Evolutionary conservation across 306 rosid species (phyloP).

Genomic region (Luffa acutangula): DNA sequence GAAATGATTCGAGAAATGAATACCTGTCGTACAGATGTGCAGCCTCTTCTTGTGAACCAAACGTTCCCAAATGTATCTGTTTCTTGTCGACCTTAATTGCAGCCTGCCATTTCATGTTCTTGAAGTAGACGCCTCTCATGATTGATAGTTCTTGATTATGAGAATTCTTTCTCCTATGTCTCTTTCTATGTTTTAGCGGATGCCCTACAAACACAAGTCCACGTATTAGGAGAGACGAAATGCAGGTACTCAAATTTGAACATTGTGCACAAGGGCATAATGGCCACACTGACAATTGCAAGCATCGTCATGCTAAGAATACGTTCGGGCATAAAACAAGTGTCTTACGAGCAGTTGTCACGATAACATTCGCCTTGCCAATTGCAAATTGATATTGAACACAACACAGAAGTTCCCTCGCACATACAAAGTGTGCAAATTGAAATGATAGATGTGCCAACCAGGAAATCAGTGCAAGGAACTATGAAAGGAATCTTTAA

Average conservation of each 20-base stretch:
- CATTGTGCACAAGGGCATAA: not conserved
- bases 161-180: slow-evolving; percentile 65
- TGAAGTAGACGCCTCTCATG: slow-evolving; percentile 92
- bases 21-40: slow-evolving; percentile 88
- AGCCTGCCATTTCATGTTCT: slow-evolving; percentile 97
- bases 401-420: not conserved
- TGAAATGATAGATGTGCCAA: not conserved
- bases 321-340: not conserved
- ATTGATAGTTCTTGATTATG: slow-evolving; percentile 65
- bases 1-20: not conserved
- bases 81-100: slow-evolving; percentile 96
- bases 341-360: not conserved
- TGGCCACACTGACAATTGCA: not conserved
- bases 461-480: not conserved
- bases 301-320: not conserved
- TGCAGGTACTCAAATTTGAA: not conserved
- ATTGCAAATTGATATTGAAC: not conserved
- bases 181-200: slow-evolving; percentile 78
- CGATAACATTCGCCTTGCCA: not conserved
- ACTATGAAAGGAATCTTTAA: not conserved
- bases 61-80: slow-evolving; percentile 93
- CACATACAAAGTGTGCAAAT: not conserved
- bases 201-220: slow-evolving; percentile 36
- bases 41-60: slow-evolving; percentile 92
- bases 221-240: not conserved